Evolutionary conservation across 129 eudicot genomes (phyloP), one percentile per base, ranked within the genome.

Genomic region (Oenanthe sinensis): DNA sequence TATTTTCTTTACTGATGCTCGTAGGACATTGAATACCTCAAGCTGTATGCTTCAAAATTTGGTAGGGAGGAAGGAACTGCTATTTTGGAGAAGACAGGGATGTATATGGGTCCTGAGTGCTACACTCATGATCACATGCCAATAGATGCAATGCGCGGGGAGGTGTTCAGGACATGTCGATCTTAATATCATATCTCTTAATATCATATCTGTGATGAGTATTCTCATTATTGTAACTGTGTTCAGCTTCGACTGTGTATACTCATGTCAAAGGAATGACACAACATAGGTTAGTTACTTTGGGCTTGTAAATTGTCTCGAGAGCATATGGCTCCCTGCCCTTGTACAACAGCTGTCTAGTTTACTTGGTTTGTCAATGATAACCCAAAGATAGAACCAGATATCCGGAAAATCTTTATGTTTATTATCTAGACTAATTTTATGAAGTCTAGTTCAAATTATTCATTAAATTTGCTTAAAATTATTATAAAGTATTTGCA

Each of bases 1-100:
- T 33, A 33, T 26, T 74, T 68, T 37, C 16, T 9, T 62, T 76
- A 24, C 39, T 74, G 68, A 44, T 72, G 49, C 73, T 52, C 81
- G n/a, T 74, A 95, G 99, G 99, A 95, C 81, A 85, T 91, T 0
- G 99, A 95, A 81, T 92, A 95, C 82, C 86, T 95, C 73, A 92
- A 84, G 86, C 93, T 95, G 8, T 95, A 92, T 79, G 91, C 96
- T 50, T 92, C 99, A 26, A 90, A 89, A 84, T 95, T 81, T 36
- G 97, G 99, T 71, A 81, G 95, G 72, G 90, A 88, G 17, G 99
- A 95, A 88, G 90, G 96, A 50, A 80, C 90, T 58, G 83, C 87
- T 5, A 87, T 95, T 43, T 76, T 95, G 88, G 99, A 95, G 77
- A 88, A 88, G 81, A 88, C 97, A 5, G 99, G 99, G n/a, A 89